Evolutionary conservation across 1,284 basidiomycete genomes (phyloP).

Genomic region (Coriolopsis trogii): DNA sequence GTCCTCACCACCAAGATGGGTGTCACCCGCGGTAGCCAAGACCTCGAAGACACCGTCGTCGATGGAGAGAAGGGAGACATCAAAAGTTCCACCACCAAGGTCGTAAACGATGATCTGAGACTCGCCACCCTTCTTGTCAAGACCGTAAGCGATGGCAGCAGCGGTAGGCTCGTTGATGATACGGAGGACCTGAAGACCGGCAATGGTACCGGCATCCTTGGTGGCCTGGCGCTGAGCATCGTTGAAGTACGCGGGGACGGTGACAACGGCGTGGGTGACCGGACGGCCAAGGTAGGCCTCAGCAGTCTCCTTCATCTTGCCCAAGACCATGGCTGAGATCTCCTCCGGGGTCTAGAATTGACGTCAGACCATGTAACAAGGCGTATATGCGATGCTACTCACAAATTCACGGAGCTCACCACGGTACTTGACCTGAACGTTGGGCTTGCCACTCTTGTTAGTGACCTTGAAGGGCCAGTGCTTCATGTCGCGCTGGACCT

Average conservation of each 20-base stretch:
- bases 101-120: conserved; percentile 95
- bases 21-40: conserved; percentile 96
- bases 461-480: conserved; percentile 88
- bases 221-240: conserved; percentile 99
- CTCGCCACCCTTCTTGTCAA: conserved; percentile 95
- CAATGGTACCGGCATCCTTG: conserved; percentile 97
- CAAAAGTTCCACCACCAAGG: conserved; percentile 77
- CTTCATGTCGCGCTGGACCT: conserved; percentile 82
- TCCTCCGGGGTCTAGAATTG: conserved; percentile 77
- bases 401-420: conserved; percentile 87
- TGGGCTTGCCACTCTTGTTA: conserved; percentile 85
- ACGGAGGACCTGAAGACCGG: conserved; percentile 94
- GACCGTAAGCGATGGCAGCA: conserved; percentile 97
- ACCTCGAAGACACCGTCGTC: conserved; percentile 99
- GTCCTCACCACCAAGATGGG: conserved; percentile 98
- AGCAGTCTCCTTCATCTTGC: conserved; percentile 99
- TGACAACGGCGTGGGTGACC: conserved; percentile 97
- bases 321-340: conserved; percentile 92
- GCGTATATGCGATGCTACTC: conserved; percentile 30
- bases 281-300: conserved; percentile 97
- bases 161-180: conserved; percentile 99
- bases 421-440: conserved; percentile 85
- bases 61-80: conserved; percentile 97
- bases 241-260: conserved; percentile 99
- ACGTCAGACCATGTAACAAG: background rate